Evolutionary conservation across 2,329 filamentous ascomycete species (phyloP), one percentile per base, ranked within the genome.

Genomic region (Penicillium sp.): DNA sequence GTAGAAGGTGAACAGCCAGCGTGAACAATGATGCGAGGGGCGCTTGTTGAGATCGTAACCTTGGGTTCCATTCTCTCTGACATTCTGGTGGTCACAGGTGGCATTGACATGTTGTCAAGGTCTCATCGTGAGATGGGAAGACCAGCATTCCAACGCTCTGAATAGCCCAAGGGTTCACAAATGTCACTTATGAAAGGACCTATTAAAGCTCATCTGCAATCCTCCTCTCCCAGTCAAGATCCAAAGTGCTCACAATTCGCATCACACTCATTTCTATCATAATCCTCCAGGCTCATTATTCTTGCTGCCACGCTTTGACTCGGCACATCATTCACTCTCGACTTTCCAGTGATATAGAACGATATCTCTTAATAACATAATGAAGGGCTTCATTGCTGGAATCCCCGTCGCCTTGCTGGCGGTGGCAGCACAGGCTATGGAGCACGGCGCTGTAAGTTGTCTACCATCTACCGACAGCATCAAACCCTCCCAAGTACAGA

Each of bases 331-430:
- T 9, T 26, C 11, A 12, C 47, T 37, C 33, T 26, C 12, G 36
- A 40, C 43, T 29, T 18, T 43, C 27, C 42, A 56, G 43, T 50
- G 51, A 50, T 47, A 45, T 35, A 37, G 26, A 35, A 39, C 39
- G 40, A 39, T 44, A 4, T 40, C 46, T 38, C 46, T 25, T 40
- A 32, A 24, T 37, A 39, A 32, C 53, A 60, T 45, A 11, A 70
- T 70, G 67, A 70, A 69, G 61, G 63, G 60, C 39, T 58, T 69
- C 39, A 56, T 63, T 28, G 61, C 56, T 39, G 66, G 65, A 43
- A 63, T 70, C 39, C 64, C 67, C 4, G 50, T 70, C 13, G 67
- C 67, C 40, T 52, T 69, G 13, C 51, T 69, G 45, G 66, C 61
- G 41, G 61, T 63, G 11, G 59, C 63, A 39, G 64, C 59, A 9